Conservation (phyloP, 1,139 yeast genomes). For the Yamadazyma membranifaciens region DNA sequence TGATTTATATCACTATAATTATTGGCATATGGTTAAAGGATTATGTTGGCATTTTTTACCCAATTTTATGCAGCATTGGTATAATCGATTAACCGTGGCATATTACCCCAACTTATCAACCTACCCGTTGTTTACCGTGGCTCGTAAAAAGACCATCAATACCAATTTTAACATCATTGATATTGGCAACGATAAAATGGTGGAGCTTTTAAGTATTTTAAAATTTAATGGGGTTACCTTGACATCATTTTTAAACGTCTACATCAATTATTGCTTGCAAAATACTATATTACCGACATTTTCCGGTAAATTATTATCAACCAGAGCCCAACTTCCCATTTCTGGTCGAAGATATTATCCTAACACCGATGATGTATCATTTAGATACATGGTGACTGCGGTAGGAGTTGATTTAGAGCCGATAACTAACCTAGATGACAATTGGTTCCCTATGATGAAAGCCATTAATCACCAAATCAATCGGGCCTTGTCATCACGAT, state of each 20-base stretch:
- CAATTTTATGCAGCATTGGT: constrained; percentile 3
- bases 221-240: constrained; percentile 21
- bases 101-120: constrained; percentile 14
- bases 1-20: constrained; percentile 2
- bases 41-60: constrained; percentile 7
- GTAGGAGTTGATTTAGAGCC: constrained; percentile 15
- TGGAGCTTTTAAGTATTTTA: constrained; percentile 13
- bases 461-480: constrained; percentile 11
- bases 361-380: constrained; percentile 15
- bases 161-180: constrained; percentile 17
- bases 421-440: constrained; percentile 7
- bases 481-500: constrained; percentile 12
- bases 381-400: constrained; percentile 20
- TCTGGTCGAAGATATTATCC: constrained; percentile 28
- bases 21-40: not conserved
- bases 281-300: constrained; percentile 18
- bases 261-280: constrained; percentile 21
- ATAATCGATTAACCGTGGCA: constrained; percentile 7
- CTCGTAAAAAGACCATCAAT: constrained; percentile 11
- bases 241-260: constrained; percentile 24
- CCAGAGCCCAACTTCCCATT: constrained; percentile 17
- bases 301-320: constrained; percentile 12
- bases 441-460: constrained; percentile 10
- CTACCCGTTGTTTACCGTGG: constrained; percentile 18
- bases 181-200: constrained; percentile 13